Percentiles rank a stretch among this genome's conserved stretches.
These are phyloP conservation scores for Aspergillus sp. DNA, from an alignment of 2,329 filamentous ascomycete genomes.

Conservation along the genomic window DNA sequence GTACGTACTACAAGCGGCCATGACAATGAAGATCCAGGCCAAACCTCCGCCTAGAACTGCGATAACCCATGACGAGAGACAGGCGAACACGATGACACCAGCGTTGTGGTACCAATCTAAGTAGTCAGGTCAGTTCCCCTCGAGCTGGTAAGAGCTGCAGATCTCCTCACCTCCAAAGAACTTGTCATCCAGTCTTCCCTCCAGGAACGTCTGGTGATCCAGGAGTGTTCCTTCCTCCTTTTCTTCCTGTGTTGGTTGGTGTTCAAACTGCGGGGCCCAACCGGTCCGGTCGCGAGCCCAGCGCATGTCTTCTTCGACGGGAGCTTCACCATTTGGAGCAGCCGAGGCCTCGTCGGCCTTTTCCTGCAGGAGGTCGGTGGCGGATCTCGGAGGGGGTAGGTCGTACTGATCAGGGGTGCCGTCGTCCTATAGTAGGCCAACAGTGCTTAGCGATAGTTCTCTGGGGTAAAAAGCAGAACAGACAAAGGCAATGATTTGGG, in stretches of 20 bases:
- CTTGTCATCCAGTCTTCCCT: constrained; percentile 80
- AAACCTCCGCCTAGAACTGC: constrained; percentile 87
- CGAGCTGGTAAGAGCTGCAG: background rate
- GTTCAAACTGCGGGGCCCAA: constrained; percentile 84
- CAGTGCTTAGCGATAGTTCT: background rate
- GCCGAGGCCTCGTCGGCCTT: constrained; percentile 55
- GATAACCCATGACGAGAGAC: constrained; percentile 84
- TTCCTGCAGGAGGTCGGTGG: constrained; percentile 48
- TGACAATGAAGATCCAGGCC: constrained; percentile 89
- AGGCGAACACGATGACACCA: constrained; percentile 90
- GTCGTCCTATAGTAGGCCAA: constrained; percentile 55
- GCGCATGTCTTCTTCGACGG: constrained; percentile 58
- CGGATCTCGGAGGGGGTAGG: constrained; percentile 72
- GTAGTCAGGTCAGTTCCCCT: background rate
- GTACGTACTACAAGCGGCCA: constrained; percentile 90
- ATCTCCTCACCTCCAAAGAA: constrained; percentile 74
- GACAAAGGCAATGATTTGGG: background rate
- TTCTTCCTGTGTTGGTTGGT: constrained; percentile 53
- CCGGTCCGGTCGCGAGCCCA: constrained; percentile 66
- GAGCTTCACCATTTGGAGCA: constrained; percentile 52
- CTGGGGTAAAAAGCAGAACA: background rate
- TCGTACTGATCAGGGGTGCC: constrained; percentile 70
- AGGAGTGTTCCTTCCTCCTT: constrained; percentile 65
- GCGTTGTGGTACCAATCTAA: constrained; percentile 98
- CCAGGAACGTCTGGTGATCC: constrained; percentile 86